These are phyloP conservation scores for Shiraia bambusicola DNA, from an alignment of 2,329 filamentous ascomycete genomes.

Conservation along the genomic window DNA sequence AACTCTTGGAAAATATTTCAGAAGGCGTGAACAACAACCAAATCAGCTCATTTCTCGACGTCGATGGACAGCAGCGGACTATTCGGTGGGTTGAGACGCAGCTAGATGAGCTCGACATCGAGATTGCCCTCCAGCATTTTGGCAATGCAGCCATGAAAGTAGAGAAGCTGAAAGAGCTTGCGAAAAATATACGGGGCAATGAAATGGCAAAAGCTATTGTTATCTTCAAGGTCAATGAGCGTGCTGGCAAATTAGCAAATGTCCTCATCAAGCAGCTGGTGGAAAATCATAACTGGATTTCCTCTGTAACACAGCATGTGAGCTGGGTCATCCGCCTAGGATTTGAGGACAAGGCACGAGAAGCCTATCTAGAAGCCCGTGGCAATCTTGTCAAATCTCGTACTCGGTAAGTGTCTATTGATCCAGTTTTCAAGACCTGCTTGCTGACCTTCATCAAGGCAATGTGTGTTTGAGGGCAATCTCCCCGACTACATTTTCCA, in stretches of 20 bases:
- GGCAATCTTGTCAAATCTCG: slow-evolving; percentile 77
- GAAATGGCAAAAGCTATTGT: slow-evolving; percentile 88
- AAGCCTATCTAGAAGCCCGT: slow-evolving; percentile 80
- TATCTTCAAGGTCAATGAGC: slow-evolving; percentile 84
- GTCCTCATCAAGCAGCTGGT: slow-evolving; percentile 76
- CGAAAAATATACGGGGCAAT: slow-evolving; percentile 80
- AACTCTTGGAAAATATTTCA: slow-evolving; percentile 75
- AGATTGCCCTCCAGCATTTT: slow-evolving; percentile 87
- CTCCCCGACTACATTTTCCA: slow-evolving; percentile 93
- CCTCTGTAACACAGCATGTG: slow-evolving; percentile 77
- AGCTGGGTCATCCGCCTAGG: slow-evolving; percentile 83
- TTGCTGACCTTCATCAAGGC: slow-evolving; percentile 54
- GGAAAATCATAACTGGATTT: slow-evolving; percentile 73
- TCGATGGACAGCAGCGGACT: slow-evolving; percentile 95
- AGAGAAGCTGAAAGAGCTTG: slow-evolving; percentile 79
- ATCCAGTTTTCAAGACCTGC: neutral
- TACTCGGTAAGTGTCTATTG: slow-evolving; percentile 62
- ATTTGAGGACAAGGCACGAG: slow-evolving; percentile 85
- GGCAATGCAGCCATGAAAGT: slow-evolving; percentile 81
- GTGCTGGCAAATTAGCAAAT: slow-evolving; percentile 73
- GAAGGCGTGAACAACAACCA: slow-evolving; percentile 68
- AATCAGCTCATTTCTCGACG: slow-evolving; percentile 79
- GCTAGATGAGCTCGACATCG: slow-evolving; percentile 93
- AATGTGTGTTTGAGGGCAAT: slow-evolving; percentile 94
- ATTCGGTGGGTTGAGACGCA: slow-evolving; percentile 93